Evolutionary conservation across 164 flowering plant species (phyloP), one percentile per base, ranked within the genome.

Genomic region (Euptelea pleiosperma): DNA sequence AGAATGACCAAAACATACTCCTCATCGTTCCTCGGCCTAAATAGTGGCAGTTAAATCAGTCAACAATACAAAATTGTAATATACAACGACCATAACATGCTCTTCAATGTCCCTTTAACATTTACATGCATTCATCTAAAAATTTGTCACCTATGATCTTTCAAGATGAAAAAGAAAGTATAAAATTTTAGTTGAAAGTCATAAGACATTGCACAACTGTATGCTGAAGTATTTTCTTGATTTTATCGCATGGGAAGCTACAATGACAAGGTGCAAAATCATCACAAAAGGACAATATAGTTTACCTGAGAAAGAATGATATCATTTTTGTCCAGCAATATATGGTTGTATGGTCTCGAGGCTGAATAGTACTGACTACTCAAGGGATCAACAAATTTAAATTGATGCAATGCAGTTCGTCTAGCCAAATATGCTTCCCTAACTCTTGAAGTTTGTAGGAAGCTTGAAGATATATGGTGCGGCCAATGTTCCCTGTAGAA

Each of bases 401-500:
- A 82, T 69, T 79, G 84, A 26, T 45, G 75, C 54, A 80, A n/a
- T 10, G 79, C 73, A 25, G 61, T 63, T 25, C 39, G 78, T 55
- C 87, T 67, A 18, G 55, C 55, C 64, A 86, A 48, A 65, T 82
- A 86, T 1, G 78, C 76, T 22, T 73, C 79, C 69, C 89, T 80
- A 19, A 53, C 64, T 41, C 71, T 73, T 24, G 65, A 60, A 9
- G 59, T 45, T 57, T 58, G 77, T 37, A 64, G 42, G 33, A 37
- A 52, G 18, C 41, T 8, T 4, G 68, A 41, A 41, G 69, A 58
- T 42, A 41, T 8, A 51, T 48, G 63, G 25, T 34, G 63, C 1
- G 82, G 85, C 85, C 92, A 86, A n/a, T 48, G 69, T 39, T 78
- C 73, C 69, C 92, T 83, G 63, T 19, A 33, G 14, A 52, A 57